A percentile compares a stretch with the other conserved stretches of the same genome.
Conservation (phyloP, 306 rosid species). For the Gleditsia sinensis region DNA sequence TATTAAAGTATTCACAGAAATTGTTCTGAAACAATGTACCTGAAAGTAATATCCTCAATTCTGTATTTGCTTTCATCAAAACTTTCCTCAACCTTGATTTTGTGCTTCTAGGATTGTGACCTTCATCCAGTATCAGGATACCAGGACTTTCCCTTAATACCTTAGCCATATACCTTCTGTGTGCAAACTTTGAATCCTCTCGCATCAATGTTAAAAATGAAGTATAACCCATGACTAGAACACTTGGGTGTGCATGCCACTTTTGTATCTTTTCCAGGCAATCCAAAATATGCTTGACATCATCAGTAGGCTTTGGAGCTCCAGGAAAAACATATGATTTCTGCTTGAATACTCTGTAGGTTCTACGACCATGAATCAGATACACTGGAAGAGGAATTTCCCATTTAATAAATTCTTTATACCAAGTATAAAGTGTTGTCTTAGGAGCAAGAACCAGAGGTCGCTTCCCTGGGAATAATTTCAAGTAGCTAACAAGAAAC, state of each 20-base stretch:
- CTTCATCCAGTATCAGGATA: constrained; percentile 81
- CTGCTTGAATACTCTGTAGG: constrained; percentile 48
- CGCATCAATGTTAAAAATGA: constrained; percentile 90
- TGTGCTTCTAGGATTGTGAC: constrained; percentile 97
- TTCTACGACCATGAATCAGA: constrained; percentile 72
- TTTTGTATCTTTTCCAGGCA: constrained; percentile 74
- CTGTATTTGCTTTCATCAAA: constrained; percentile 90
- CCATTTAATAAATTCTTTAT: constrained; percentile 87
- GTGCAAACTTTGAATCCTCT: constrained; percentile 79
- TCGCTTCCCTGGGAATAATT: constrained; percentile 72
- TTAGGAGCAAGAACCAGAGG: constrained; percentile 90
- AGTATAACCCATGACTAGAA: constrained; percentile 95
- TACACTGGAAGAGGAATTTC: constrained; percentile 74
- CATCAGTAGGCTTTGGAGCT: constrained; percentile 57
- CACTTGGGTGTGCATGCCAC: constrained; percentile 94
- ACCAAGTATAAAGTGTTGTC: constrained; percentile 87
- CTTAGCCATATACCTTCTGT: constrained; percentile 88
- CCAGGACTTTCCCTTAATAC: constrained; percentile 96
- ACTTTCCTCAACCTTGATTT: constrained; percentile 92
- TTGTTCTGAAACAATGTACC: constrained; percentile 97
- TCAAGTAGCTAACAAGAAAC: constrained; percentile 79
- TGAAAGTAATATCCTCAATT: constrained; percentile 79
- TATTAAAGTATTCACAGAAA: constrained; percentile 92
- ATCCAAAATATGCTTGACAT: constrained; percentile 76
- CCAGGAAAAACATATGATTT: constrained; percentile 50